Conservation (phyloP, 1,284 basidiomycete species). For the Trichosporon coremiiforme region DNA sequence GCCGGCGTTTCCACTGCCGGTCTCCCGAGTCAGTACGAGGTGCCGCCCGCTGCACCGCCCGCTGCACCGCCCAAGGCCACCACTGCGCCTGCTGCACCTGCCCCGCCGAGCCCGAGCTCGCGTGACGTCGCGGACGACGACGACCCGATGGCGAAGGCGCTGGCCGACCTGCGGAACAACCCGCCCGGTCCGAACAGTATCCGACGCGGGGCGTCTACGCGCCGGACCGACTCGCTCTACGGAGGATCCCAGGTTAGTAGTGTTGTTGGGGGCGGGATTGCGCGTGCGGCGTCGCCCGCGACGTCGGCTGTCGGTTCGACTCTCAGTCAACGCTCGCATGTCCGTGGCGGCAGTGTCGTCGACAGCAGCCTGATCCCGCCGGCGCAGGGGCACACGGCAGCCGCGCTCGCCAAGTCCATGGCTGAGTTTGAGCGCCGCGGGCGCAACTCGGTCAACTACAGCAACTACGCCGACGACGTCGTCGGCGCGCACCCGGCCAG, state of each 20-base stretch:
- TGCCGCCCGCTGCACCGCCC: slow-evolving; percentile 22
- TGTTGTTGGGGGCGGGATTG: slow-evolving; percentile 11
- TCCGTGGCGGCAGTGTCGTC: slow-evolving; percentile 18
- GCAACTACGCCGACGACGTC: slow-evolving; percentile 65
- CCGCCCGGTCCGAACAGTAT: slow-evolving; percentile 52
- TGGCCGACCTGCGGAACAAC: slow-evolving; percentile 26
- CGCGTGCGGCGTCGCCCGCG: neutral
- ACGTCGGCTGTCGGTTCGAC: neutral
- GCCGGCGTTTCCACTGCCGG: neutral
- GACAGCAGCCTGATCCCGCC: slow-evolving; percentile 55
- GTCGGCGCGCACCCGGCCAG: slow-evolving; percentile 70
- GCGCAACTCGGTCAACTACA: slow-evolving; percentile 57
- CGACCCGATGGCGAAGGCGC: slow-evolving; percentile 69
- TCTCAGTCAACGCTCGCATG: neutral
- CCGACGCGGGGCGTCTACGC: slow-evolving; percentile 48
- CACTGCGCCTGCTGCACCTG: slow-evolving; percentile 1
- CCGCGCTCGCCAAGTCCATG: slow-evolving; percentile 54
- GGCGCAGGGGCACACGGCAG: slow-evolving; percentile 54
- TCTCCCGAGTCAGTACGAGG: slow-evolving; percentile 22
- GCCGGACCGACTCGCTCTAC: slow-evolving; percentile 47
- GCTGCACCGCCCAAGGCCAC: too few species aligned
- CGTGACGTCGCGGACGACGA: slow-evolving; percentile 59
- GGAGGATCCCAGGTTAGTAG: slow-evolving; percentile 19
- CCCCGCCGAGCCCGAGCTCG: slow-evolving; percentile 38
- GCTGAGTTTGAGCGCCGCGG: slow-evolving; percentile 54